Conservation (phyloP, 208 protist genomes). For the Wallacemonas sp. region DNA sequence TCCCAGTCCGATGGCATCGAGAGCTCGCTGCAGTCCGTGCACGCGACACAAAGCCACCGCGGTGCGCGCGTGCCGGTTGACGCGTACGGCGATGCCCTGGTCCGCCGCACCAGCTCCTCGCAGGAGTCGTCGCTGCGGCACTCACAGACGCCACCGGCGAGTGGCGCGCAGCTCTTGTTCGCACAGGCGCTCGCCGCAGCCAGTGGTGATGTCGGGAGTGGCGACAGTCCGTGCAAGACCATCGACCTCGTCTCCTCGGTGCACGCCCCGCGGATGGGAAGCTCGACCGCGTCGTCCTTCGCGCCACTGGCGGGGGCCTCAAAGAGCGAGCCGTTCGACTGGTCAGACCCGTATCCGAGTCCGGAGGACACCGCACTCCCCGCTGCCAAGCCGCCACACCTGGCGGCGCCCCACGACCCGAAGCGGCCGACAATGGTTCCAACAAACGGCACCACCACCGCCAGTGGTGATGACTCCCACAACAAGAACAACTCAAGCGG, state of each 20-base stretch:
- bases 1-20: background rate
- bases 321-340: constrained; percentile 1
- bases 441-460: background rate
- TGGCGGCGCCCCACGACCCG: background rate
- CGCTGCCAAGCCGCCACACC: no score
- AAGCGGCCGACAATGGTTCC: constrained; percentile 5
- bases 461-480: background rate
- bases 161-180: no score
- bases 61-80: background rate
- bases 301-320: background rate
- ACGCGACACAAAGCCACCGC: background rate
- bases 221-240: no score
- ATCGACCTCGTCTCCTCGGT: no score
- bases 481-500: no score
- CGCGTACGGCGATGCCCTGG: no score
- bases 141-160: no score
- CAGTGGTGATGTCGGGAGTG: no score
- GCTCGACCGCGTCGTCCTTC: background rate
- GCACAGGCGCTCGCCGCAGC: no score
- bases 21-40: background rate
- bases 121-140: no score
- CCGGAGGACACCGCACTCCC: no score
- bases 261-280: background rate
- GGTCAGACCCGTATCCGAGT: background rate
- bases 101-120: no score